Evolutionary conservation across 371 early-diverging fungal species (phyloP), one percentile per base, ranked within the genome.

Genomic region (Fennellomyces sp.): DNA sequence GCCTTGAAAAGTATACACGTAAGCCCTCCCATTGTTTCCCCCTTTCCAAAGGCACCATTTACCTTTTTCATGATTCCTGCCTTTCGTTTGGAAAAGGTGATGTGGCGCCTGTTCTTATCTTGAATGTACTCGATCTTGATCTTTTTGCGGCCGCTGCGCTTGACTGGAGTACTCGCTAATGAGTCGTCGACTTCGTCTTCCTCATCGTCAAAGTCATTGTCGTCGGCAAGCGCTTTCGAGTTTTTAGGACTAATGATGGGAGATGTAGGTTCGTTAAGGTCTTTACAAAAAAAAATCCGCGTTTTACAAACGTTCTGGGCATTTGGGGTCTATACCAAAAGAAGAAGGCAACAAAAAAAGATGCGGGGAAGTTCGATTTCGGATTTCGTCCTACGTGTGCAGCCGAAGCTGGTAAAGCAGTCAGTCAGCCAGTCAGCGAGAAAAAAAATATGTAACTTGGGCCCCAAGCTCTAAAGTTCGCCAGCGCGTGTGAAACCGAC

Each of bases 1-100:
- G 99, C 99, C 90, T 94, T 97, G 6, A 35, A 2, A n/a, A 33
- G 2, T 12, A 15, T 27, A 21, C 17, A 45, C 21, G 10, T 23
- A 45, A 45, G 8, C n/a, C 23, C 21, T 23, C 45, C 5, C 45
- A 8, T 25, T 2, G 2, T 45, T 21, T 12, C 21, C 10, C 21
- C 3, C 21, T 3, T 11, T 19, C 35, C 6, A 33, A 33, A 33
- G 13, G 35, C 5, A 21, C 15, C 10, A 27, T 26, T 47, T 65
- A 87, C 92, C 88, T 98, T 99, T 80, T 99, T 99, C 97, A 99
- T 96, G 66, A 99, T 94, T 31, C 99, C 99, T 31, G 97, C 95
- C 75, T 98, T 99, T 73, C 99, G 85, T 76, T 99, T 99, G 65
- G 91, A 91, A 76, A 99, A 99, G 5, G 99, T 97, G 58, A 99